Evolutionary conservation across 371 early-diverging fungal genomes (phyloP).

Genomic region (Actinomortierella ambigua): DNA sequence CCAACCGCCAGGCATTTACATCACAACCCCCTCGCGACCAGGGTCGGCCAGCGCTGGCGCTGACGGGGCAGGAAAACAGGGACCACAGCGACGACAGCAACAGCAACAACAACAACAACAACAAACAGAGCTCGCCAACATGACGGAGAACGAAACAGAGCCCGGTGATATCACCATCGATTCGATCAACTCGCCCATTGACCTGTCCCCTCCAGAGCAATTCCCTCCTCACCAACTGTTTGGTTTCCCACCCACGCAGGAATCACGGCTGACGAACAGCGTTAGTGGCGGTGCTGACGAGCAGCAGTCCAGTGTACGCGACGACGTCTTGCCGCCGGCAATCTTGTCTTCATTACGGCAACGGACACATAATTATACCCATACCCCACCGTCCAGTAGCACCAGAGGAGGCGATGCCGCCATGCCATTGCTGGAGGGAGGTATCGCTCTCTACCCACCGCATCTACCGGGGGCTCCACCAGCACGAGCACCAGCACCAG

Average conservation of each 20-base stretch:
- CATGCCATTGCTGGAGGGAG: constrained; percentile 10
- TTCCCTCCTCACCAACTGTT: constrained; percentile 1
- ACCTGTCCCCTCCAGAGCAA: constrained; percentile 26
- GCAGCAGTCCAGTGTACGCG: not conserved
- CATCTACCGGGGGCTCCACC: constrained; percentile 5
- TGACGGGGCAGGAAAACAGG: constrained; percentile 17
- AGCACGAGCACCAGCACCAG: constrained; percentile 4
- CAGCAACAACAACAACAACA: not conserved
- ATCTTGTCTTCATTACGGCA: constrained; percentile 21
- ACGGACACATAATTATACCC: no score
- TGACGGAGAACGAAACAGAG: constrained; percentile 7
- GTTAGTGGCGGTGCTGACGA: constrained; percentile 1
- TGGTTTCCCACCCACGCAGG: no score
- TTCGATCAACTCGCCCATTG: constrained; percentile 39
- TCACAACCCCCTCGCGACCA: constrained; percentile 41
- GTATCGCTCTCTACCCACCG: not conserved
- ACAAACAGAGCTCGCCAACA: constrained; percentile 4
- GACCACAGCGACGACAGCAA: not conserved
- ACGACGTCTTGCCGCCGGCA: no score
- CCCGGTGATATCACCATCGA: constrained; percentile 38
- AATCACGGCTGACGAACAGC: constrained; percentile 1
- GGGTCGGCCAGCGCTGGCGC: constrained; percentile 38
- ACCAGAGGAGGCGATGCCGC: no score
- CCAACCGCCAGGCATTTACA: constrained; percentile 36
- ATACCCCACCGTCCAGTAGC: constrained; percentile 28